Percentiles rank a stretch among this genome's conserved stretches.
Evolutionary conservation across 225 moss, liverwort and hornwort species (phyloP).

Genomic region (Rhytidiadelphus loreus): DNA sequence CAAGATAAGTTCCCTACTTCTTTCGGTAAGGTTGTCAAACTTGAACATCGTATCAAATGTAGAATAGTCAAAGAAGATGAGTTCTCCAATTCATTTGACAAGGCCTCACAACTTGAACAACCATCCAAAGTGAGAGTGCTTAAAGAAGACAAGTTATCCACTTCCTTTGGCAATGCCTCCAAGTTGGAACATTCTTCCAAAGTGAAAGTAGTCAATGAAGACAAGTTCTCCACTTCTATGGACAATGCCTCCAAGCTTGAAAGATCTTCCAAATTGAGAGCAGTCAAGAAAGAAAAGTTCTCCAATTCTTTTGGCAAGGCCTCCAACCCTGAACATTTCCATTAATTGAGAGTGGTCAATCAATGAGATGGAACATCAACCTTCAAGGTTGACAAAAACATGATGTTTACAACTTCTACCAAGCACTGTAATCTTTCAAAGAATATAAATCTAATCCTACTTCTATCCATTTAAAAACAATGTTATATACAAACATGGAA

Average conservation of each 20-base stretch:
- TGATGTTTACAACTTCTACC: neutral
- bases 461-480: neutral
- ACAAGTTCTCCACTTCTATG: too few relatives aligned
- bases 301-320: neutral
- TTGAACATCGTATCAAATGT: too few relatives aligned
- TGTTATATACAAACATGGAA: accelerated
- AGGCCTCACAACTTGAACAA: neutral
- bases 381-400: neutral
- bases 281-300: accelerated
- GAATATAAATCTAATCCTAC: accelerated
- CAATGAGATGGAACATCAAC: neutral
- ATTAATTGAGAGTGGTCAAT: neutral
- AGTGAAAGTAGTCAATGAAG: too few relatives aligned
- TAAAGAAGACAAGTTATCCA: accelerated
- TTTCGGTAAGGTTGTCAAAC: too few relatives aligned
- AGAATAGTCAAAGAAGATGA: neutral
- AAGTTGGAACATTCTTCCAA: neutral
- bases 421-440: accelerated
- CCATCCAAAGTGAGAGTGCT: accelerated
- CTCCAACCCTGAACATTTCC: neutral
- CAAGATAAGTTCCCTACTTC: too few relatives aligned
- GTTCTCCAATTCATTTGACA: too few relatives aligned
- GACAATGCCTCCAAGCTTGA: too few relatives aligned
- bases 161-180: neutral
- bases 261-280: neutral